Percentiles rank a stretch among this genome's conserved stretches.
Evolutionary conservation across 257 asterid genomes (phyloP).

Genomic region (Salvia rosmarinus): DNA sequence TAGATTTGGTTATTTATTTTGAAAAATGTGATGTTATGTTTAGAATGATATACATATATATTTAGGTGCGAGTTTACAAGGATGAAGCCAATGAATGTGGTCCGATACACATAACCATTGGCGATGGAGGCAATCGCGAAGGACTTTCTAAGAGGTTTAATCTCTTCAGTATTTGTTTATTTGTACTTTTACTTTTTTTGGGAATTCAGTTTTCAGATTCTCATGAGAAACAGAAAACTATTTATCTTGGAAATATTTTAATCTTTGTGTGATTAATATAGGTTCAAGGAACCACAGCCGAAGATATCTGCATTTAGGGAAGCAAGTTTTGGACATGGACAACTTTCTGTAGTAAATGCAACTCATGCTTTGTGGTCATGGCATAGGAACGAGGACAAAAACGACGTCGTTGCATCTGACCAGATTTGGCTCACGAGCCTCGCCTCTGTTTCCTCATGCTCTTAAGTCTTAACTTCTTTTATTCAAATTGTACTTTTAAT

Average conservation of each 20-base stretch:
- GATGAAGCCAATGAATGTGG: slow-evolving; percentile 60
- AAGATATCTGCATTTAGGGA: slow-evolving; percentile 69
- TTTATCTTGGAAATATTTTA: not conserved
- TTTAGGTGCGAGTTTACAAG: slow-evolving; percentile 64
- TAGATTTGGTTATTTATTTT: no score
- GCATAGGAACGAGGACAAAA: slow-evolving; percentile 66
- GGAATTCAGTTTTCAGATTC: not conserved
- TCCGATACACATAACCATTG: slow-evolving; percentile 64
- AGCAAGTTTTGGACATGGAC: slow-evolving; percentile 91
- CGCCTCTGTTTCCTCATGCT: slow-evolving; percentile 42
- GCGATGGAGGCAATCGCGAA: slow-evolving; percentile 90
- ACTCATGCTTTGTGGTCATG: slow-evolving; percentile 81
- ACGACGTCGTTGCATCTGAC: slow-evolving; percentile 52
- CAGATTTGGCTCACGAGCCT: slow-evolving; percentile 56
- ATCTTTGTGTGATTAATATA: slow-evolving; percentile 18
- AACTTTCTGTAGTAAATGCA: slow-evolving; percentile 51
- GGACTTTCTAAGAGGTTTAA: slow-evolving; percentile 74
- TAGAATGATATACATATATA: not conserved
- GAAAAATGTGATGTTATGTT: no score
- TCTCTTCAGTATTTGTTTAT: not conserved
- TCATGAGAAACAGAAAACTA: not conserved
- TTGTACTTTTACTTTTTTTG: not conserved
- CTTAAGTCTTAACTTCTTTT: slow-evolving; percentile 13
- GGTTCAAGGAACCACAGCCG: slow-evolving; percentile 62
- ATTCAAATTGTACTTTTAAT: not conserved